Conservation (phyloP, 257 asterid species). For the Capsicum pubescens region DNA sequence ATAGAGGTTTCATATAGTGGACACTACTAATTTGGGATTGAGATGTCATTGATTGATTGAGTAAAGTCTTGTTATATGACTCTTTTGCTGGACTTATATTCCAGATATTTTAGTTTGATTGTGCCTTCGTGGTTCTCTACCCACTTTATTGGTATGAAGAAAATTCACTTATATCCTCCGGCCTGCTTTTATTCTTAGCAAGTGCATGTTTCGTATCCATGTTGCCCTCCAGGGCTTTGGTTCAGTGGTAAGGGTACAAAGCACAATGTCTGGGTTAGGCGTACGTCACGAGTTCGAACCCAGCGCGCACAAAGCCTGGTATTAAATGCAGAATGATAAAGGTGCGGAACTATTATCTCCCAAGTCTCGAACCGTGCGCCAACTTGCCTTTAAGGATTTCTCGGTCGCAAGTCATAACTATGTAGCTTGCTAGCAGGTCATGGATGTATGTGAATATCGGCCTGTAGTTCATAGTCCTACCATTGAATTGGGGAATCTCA, state of each 20-base stretch:
- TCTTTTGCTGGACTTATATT: conserved; percentile 7
- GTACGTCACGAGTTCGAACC: background rate
- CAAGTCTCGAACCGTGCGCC: background rate
- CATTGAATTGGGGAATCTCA: background rate
- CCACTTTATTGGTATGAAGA: background rate
- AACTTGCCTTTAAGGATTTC: background rate
- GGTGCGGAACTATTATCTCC: background rate
- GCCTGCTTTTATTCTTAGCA: conserved; percentile 5
- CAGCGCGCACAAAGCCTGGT: background rate
- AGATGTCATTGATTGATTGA: background rate
- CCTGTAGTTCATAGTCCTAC: background rate
- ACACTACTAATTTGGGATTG: background rate
- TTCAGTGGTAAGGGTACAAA: background rate
- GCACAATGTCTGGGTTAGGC: background rate
- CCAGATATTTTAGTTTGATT: conserved; percentile 9
- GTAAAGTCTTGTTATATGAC: background rate
- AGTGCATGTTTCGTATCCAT: conserved; percentile 15
- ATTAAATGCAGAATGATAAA: background rate
- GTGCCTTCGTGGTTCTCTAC: conserved; percentile 6
- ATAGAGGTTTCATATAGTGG: background rate
- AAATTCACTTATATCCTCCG: background rate
- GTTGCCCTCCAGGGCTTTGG: background rate
- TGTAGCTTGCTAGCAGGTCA: background rate
- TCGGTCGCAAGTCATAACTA: background rate
- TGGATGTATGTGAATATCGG: background rate